These are phyloP conservation scores for Triticum monococcum DNA, from an alignment of 176 grass and related monocot genomes.

Conservation along the genomic window DNA sequence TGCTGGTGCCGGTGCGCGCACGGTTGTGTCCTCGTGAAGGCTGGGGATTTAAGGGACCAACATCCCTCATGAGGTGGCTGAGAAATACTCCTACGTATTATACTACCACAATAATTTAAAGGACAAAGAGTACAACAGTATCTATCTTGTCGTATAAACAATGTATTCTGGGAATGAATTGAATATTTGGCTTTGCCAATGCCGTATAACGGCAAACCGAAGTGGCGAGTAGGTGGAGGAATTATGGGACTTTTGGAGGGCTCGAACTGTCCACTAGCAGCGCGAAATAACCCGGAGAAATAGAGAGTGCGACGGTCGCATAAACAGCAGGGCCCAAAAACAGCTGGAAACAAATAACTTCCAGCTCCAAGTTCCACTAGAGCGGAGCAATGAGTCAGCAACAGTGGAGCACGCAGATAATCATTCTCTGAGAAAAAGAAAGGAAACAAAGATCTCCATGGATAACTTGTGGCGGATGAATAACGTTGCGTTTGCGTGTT, in stretches of 20 bases:
- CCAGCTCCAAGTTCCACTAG: conserved; percentile 26
- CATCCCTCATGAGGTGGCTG: neutral
- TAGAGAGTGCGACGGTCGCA: too few species aligned
- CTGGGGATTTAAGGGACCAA: conserved; percentile 21
- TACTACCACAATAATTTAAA: too few species aligned
- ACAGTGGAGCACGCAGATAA: neutral
- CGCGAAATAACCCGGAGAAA: neutral
- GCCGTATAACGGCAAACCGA: conserved; percentile 43
- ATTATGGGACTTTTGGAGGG: conserved; percentile 9
- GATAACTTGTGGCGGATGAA: neutral
- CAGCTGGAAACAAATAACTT: conserved; percentile 14
- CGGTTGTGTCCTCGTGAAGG: neutral
- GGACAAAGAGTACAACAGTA: neutral
- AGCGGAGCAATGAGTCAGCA: conserved; percentile 16
- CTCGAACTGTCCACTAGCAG: conserved; percentile 22
- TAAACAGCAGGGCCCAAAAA: conserved; percentile 1
- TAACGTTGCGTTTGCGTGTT: neutral
- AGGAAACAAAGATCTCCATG: neutral
- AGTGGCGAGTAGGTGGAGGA: conserved; percentile 34
- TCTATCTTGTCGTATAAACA: conserved; percentile 30
- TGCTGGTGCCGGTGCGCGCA: neutral
- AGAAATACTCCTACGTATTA: too few species aligned
- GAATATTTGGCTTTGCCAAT: neutral
- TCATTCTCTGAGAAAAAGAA: neutral
- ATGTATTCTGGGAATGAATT: neutral